Evolutionary conservation across 2,329 filamentous ascomycete species (phyloP).

Genomic region (Diplodia mutila): DNA sequence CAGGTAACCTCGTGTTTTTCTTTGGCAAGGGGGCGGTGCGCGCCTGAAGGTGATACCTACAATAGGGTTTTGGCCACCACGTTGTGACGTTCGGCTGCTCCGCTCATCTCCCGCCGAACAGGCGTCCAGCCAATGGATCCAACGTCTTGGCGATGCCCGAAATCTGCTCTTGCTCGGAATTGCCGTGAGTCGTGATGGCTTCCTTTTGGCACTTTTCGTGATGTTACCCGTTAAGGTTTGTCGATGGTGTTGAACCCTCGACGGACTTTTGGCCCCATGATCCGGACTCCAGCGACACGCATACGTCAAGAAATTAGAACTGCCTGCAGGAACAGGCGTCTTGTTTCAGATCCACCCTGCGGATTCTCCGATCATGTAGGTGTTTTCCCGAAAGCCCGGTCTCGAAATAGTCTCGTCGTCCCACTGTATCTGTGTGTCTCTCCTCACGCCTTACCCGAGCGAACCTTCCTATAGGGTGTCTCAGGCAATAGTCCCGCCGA

Average conservation of each 20-base stretch:
- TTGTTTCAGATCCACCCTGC: not conserved
- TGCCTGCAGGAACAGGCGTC: not conserved
- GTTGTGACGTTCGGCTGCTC: not conserved
- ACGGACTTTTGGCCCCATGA: not conserved
- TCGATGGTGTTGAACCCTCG: constrained; percentile 6
- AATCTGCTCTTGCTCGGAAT: not conserved
- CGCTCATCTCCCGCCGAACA: constrained; percentile 6
- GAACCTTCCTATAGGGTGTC: not conserved
- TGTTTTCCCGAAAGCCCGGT: not conserved
- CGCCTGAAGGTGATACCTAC: constrained; percentile 10
- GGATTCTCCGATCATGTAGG: not conserved
- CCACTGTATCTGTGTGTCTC: not conserved
- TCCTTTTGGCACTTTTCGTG: not conserved
- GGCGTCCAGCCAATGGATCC: not conserved
- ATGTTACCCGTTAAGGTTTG: not conserved
- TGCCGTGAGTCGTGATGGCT: not conserved
- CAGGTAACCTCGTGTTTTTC: not conserved
- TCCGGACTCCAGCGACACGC: not conserved
- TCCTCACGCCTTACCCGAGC: not conserved
- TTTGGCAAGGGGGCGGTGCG: not conserved
- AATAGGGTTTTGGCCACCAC: not conserved
- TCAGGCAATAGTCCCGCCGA: constrained; percentile 1
- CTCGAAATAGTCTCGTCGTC: not conserved
- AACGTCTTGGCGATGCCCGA: not conserved
- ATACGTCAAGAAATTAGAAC: not conserved